These are phyloP conservation scores for Clavaria fumosa DNA, from an alignment of 768 basidiomycete species.

Conservation along the genomic window DNA sequence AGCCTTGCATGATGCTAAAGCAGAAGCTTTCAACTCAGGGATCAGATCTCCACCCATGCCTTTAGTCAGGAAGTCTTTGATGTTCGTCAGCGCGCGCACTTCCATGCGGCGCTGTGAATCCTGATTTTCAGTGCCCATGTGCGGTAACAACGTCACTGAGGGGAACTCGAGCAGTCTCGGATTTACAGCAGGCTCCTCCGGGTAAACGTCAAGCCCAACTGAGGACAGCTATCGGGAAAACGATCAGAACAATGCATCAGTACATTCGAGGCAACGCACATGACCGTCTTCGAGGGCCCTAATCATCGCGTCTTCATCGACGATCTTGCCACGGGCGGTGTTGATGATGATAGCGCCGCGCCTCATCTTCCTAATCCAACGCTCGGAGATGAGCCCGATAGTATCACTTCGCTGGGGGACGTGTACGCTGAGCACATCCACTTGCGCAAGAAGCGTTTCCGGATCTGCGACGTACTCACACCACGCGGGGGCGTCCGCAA, in stretches of 20 bases:
- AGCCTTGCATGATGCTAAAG: neutral
- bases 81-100: constrained; percentile 64
- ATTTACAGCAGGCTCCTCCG: constrained; percentile 71
- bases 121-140: constrained; percentile 81
- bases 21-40: constrained; percentile 36
- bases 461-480: constrained; percentile 56
- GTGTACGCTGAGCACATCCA: constrained; percentile 79
- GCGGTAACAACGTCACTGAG: constrained; percentile 75
- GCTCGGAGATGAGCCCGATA: constrained; percentile 55
- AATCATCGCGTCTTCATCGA: constrained; percentile 81
- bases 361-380: constrained; percentile 64
- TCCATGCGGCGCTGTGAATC: constrained; percentile 78
- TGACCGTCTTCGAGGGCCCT: constrained; percentile 76
- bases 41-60: constrained; percentile 58
- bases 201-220: constrained; percentile 77
- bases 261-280: too few species aligned
- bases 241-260: too few species aligned
- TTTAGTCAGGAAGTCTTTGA: constrained; percentile 49
- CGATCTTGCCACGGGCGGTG: constrained; percentile 81
- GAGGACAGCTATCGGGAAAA: constrained; percentile 51
- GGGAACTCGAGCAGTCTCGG: constrained; percentile 68
- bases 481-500: constrained; percentile 46
- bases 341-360: constrained; percentile 68
- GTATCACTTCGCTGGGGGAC: constrained; percentile 69
- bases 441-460: constrained; percentile 47